These are phyloP conservation scores for Raffaelea ambrosiae DNA, from an alignment of 2,329 filamentous ascomycete genomes.

Conservation along the genomic window DNA sequence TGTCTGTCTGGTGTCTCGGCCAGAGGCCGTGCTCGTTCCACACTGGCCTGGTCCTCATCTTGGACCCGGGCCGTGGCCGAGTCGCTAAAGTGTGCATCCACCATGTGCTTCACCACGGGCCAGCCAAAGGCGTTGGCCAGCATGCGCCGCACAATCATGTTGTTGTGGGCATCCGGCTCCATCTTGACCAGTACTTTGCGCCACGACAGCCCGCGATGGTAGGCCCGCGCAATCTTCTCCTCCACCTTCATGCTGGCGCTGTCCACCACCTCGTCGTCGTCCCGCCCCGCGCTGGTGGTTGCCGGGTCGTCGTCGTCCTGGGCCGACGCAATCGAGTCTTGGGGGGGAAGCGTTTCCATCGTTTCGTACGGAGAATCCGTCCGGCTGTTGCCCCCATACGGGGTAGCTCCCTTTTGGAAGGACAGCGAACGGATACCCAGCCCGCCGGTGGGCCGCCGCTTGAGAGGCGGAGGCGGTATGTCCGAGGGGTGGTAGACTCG, in stretches of 20 bases:
- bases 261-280: slow-evolving; percentile 41
- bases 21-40: slow-evolving; percentile 59
- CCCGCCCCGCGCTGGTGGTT: slow-evolving; percentile 36
- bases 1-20: slow-evolving; percentile 47
- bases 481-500: slow-evolving; percentile 89
- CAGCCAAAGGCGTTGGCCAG: slow-evolving; percentile 97
- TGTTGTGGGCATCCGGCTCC: slow-evolving; percentile 96
- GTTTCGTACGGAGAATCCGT: slow-evolving; percentile 8
- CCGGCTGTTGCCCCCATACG: background rate
- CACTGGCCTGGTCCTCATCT: slow-evolving; percentile 58
- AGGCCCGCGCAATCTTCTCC: slow-evolving; percentile 94
- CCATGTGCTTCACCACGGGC: slow-evolving; percentile 92
- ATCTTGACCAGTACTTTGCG: slow-evolving; percentile 92
- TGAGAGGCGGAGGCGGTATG: slow-evolving; percentile 72
- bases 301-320: slow-evolving; percentile 45
- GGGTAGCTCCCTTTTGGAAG: slow-evolving; percentile 5
- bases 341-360: slow-evolving; percentile 23
- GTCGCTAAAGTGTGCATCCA: slow-evolving; percentile 88
- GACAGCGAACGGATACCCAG: slow-evolving; percentile 19
- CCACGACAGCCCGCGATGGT: slow-evolving; percentile 88
- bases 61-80: slow-evolving; percentile 54
- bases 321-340: slow-evolving; percentile 33
- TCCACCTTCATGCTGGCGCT: slow-evolving; percentile 77
- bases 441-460: slow-evolving; percentile 30
- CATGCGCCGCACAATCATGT: slow-evolving; percentile 92